phyloP scores from a whole-genome alignment of 805 yeast species.

The Ogataea chonburiensis region DNA sequence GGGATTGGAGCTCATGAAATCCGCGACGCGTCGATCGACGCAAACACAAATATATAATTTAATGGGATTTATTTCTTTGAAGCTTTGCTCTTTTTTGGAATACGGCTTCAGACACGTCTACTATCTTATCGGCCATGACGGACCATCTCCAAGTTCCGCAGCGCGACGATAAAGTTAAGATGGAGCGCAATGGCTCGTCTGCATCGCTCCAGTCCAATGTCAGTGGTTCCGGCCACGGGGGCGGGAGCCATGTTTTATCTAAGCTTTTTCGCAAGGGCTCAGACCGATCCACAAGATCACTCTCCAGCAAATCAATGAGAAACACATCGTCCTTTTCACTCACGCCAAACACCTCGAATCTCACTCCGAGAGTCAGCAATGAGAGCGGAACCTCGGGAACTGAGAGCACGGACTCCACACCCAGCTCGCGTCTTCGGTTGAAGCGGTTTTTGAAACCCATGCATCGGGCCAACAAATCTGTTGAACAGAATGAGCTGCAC shows the following conservation, averaged over 20 bases:
- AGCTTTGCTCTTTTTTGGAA: slow-evolving; percentile 1
- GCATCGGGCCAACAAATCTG: slow-evolving; percentile 10
- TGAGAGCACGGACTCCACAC: slow-evolving; percentile 19
- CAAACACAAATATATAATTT: not conserved
- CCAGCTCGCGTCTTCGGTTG: slow-evolving; percentile 31
- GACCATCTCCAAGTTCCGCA: slow-evolving; percentile 2
- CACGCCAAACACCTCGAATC: slow-evolving; percentile 18
- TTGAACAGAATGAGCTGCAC: slow-evolving; percentile 23
- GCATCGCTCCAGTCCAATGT: slow-evolving; percentile 17
- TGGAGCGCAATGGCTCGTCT: slow-evolving; percentile 18
- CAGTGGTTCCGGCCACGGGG: slow-evolving; percentile 10
- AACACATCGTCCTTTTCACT: slow-evolving; percentile 10
- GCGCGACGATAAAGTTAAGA: not conserved
- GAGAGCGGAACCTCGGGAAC: slow-evolving; percentile 18
- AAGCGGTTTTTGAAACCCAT: slow-evolving; percentile 44
- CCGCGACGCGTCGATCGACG: slow-evolving; percentile 11
- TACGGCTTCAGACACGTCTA: not conserved
- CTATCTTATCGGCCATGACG: slow-evolving; percentile 2
- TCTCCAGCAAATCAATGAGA: slow-evolving; percentile 6
- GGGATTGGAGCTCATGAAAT: slow-evolving; percentile 23
- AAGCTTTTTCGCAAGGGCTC: slow-evolving; percentile 17
- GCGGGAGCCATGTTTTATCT: slow-evolving; percentile 17
- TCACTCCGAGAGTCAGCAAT: slow-evolving; percentile 19
- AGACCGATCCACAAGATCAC: slow-evolving; percentile 11
- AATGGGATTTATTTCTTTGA: not conserved